Evolutionary conservation across 768 basidiomycete species (phyloP).

Genomic region (Leccinum arenicola): DNA sequence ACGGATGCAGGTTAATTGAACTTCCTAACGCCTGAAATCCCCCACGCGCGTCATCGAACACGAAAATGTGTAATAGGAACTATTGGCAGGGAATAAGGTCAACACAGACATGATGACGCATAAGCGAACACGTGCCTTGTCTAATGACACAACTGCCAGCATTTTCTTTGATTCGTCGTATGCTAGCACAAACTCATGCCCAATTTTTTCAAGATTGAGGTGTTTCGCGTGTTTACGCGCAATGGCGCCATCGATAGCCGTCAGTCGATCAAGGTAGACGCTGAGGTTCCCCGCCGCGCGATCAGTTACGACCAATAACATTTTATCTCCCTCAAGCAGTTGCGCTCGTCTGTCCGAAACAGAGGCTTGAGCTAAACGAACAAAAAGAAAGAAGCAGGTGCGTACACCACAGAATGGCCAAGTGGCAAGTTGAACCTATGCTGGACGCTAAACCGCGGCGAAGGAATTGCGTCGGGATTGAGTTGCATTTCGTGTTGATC

Average conservation of each 20-base stretch:
- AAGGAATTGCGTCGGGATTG: constrained; percentile 20
- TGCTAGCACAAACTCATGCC: constrained; percentile 41
- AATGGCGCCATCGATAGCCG: constrained; percentile 33
- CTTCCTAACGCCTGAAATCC: constrained; percentile 41
- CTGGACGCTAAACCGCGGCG: constrained; percentile 16
- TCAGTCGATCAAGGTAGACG: constrained; percentile 39
- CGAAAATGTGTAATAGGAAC: constrained; percentile 43
- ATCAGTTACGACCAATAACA: constrained; percentile 43
- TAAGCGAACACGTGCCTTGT: constrained; percentile 33
- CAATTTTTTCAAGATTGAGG: constrained; percentile 46
- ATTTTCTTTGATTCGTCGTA: constrained; percentile 53
- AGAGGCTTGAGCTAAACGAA: not conserved
- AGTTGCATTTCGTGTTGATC: constrained; percentile 29
- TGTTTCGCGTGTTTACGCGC: constrained; percentile 23
- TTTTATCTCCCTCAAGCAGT: constrained; percentile 38
- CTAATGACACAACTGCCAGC: constrained; percentile 42
- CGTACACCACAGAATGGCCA: constrained; percentile 21
- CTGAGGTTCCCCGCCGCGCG: constrained; percentile 26
- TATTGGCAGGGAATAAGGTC: constrained; percentile 3
- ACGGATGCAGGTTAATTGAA: constrained; percentile 38
- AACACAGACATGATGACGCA: not conserved
- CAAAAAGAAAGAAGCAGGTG: not conserved
- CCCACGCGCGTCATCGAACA: constrained; percentile 43
- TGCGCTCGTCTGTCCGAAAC: constrained; percentile 35
- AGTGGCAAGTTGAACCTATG: constrained; percentile 20